These are phyloP conservation scores for Russula emetica DNA, from an alignment of 768 basidiomycete species.

Conservation along the genomic window DNA sequence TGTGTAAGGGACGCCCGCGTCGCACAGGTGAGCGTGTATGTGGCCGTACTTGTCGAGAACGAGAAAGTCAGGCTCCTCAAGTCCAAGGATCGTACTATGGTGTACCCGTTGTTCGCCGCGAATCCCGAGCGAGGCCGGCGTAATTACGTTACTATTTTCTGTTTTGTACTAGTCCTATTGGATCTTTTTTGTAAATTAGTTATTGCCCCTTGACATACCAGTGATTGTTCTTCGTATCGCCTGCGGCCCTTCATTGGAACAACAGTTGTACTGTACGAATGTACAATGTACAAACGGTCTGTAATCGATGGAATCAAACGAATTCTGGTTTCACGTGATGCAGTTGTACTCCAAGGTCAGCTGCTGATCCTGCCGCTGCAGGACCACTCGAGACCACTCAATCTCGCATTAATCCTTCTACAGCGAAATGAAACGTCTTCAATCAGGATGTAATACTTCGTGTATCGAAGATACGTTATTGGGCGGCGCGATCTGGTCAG, in stretches of 20 bases:
- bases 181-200: neutral
- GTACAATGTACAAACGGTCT: no score
- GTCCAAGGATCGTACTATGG: slow-evolving; percentile 9
- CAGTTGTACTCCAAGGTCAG: no score
- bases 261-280: neutral
- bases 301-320: no score
- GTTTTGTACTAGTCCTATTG: neutral
- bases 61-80: neutral
- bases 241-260: neutral
- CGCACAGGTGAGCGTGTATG: slow-evolving; percentile 14
- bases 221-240: neutral
- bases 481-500: neutral
- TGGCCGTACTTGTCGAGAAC: slow-evolving; percentile 7
- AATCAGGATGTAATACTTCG: neutral
- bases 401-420: neutral
- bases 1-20: slow-evolving; percentile 14
- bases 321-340: no score
- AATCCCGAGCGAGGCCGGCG: neutral
- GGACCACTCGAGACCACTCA: neutral
- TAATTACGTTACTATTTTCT: neutral
- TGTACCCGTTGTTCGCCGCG: slow-evolving; percentile 3
- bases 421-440: neutral
- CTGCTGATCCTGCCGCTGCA: no score
- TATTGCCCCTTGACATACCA: neutral
- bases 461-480: neutral